A percentile compares a stretch with the other conserved stretches of the same genome.
These are phyloP conservation scores for Dendrocalamus sinicus DNA, from an alignment of 176 grass and related monocot species.

Conservation along the genomic window DNA sequence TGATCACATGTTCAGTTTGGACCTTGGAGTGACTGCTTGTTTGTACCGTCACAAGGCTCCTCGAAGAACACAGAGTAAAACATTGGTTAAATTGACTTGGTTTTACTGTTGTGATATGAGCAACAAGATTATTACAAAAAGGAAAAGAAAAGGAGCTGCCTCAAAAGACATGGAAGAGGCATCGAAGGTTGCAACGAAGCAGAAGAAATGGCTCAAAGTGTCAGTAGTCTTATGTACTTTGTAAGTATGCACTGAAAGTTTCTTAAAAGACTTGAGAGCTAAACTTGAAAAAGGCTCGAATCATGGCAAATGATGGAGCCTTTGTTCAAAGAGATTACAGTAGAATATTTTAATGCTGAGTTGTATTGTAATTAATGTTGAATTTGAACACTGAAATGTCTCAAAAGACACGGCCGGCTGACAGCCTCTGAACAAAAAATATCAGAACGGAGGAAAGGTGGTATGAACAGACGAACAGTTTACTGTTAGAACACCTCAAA, in stretches of 20 bases:
- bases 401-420: background rate
- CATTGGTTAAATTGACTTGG: background rate
- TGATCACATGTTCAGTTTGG: background rate
- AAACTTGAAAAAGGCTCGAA: constrained; percentile 35
- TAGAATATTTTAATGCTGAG: background rate
- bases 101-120: background rate
- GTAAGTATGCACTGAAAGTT: constrained; percentile 16
- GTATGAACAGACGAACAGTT: background rate
- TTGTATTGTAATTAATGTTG: background rate
- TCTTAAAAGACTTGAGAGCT: constrained; percentile 13
- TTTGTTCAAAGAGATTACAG: background rate
- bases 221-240: background rate
- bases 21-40: background rate
- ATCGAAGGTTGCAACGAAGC: background rate
- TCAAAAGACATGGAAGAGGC: background rate
- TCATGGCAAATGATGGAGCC: constrained; percentile 23
- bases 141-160: background rate
- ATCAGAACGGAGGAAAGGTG: background rate
- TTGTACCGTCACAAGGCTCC: background rate
- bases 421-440: background rate
- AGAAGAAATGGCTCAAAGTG: background rate
- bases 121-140: background rate
- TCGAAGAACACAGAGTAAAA: background rate
- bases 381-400: background rate
- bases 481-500: background rate